Conservation (phyloP, 2,329 filamentous ascomycete genomes). For the Endothia cerciana region DNA sequence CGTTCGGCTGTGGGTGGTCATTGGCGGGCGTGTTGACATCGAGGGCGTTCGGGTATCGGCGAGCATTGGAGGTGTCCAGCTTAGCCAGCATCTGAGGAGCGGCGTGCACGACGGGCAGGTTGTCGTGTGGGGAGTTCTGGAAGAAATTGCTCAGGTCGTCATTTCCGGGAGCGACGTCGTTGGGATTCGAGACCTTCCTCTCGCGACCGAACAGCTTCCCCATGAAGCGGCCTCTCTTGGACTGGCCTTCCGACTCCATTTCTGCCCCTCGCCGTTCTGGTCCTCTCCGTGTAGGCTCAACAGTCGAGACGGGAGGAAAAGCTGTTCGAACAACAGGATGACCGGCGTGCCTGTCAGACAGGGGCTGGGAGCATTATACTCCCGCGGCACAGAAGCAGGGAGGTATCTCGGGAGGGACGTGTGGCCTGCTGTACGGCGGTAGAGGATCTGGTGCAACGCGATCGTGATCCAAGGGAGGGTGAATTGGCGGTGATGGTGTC, state of each 20-base stretch:
- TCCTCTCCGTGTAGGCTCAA: neutral
- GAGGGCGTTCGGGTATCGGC: conserved; percentile 59
- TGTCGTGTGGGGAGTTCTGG: conserved; percentile 55
- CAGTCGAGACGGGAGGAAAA: conserved; percentile 2
- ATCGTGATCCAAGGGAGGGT: conserved; percentile 26
- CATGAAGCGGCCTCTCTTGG: conserved; percentile 60
- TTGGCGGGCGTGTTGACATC: conserved; percentile 46
- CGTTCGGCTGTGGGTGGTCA: conserved; percentile 7
- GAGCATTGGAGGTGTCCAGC: conserved; percentile 59
- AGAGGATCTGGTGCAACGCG: conserved; percentile 23
- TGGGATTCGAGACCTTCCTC: conserved; percentile 42
- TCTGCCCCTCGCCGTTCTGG: conserved; percentile 11
- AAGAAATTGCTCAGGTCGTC: conserved; percentile 64
- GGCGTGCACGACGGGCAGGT: conserved; percentile 56
- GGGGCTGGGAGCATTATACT: conserved; percentile 22
- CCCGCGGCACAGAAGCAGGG: conserved; percentile 7
- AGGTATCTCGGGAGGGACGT: conserved; percentile 7
- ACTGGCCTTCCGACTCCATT: conserved; percentile 27
- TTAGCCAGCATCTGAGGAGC: conserved; percentile 53
- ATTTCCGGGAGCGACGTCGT: conserved; percentile 46
- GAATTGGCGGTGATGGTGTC: conserved; percentile 5
- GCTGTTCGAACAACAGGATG: conserved; percentile 16
- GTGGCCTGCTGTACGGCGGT: conserved; percentile 9
- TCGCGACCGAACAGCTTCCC: conserved; percentile 62
- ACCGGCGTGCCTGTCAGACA: conserved; percentile 25